Evolutionary conservation across 2,329 filamentous ascomycete species (phyloP), one percentile per base, ranked within the genome.

Genomic region (Beauveria bassiana): DNA sequence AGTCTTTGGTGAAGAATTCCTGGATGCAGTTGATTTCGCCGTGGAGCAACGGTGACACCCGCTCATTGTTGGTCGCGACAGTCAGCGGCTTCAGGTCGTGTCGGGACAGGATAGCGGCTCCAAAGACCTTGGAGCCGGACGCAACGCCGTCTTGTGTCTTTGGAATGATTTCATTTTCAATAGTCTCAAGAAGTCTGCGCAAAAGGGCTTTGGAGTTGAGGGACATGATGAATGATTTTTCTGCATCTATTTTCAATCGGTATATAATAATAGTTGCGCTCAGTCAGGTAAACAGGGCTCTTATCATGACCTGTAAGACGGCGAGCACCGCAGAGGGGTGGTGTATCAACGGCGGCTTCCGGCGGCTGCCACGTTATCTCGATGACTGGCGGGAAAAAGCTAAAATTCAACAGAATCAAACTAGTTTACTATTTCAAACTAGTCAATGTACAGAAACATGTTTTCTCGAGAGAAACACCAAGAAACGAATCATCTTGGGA

Each of bases 11-110:
- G 71, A 82, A 85, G 73, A 85, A 85, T 38, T 78, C 71, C 66
- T 84, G 81, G 70, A 85, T 84, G 74, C 82, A 85, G 70, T 84
- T 82, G 70, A 85, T 83, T 65, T 85, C 82, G 63, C 82, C 82
- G 69, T 85, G 82, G 9, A 85, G 74, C 4, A 85, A 74, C 2
- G 82, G 82, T 5, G 82, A 84, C 1, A 68, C 69, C 12, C 75
- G 75, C 69, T 85, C 82, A 69, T 84, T 79, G 73, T 85, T 85
- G 51, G 81, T 84, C 10, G 81, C 76, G 6, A 81, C 77, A 0
- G 79, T 81, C 16, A 80, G 69, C 2, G 78, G 73, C 0, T 65
- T 50, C 6, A 84, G 76, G 18, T 67, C 69, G 2, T 70, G 53
- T 1, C 77, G 75, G 8, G 74, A 72, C 4, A 85, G 73, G 63